Evolutionary conservation across 768 basidiomycete genomes (phyloP).

Genomic region (Amanita thiersii): DNA sequence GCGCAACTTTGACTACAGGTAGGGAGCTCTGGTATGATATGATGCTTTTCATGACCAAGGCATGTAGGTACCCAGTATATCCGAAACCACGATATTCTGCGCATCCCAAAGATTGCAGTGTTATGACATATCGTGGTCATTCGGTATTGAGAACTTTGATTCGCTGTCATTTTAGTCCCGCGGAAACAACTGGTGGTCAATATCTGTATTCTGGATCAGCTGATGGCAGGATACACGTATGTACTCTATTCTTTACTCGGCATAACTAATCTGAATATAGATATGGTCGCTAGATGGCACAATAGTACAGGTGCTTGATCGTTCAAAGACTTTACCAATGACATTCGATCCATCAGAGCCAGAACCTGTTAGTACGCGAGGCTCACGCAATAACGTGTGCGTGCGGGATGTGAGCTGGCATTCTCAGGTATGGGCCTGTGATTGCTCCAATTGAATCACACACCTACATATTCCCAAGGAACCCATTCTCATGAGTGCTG

Average conservation of each 20-base stretch:
- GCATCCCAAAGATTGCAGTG: slow-evolving; percentile 86
- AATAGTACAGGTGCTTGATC: slow-evolving; percentile 77
- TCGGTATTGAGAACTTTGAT: slow-evolving; percentile 86
- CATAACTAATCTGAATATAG: slow-evolving; percentile 28
- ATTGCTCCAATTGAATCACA: background rate
- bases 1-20: slow-evolving; percentile 77
- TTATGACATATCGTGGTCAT: slow-evolving; percentile 95
- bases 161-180: slow-evolving; percentile 92
- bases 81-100: slow-evolving; percentile 50
- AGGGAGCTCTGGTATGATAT: slow-evolving; percentile 12
- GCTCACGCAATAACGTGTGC: slow-evolving; percentile 34
- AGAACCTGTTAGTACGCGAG: slow-evolving; percentile 29
- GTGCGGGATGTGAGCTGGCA: slow-evolving; percentile 98
- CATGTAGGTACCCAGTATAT: slow-evolving; percentile 52
- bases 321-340: slow-evolving; percentile 64
- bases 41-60: background rate
- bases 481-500: slow-evolving; percentile 88
- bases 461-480: slow-evolving; percentile 35
- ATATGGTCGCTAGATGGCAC: slow-evolving; percentile 94
- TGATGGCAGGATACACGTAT: slow-evolving; percentile 78
- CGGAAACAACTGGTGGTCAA: slow-evolving; percentile 82
- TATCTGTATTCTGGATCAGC: slow-evolving; percentile 94
- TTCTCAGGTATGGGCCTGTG: slow-evolving; percentile 43
- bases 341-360: slow-evolving; percentile 62
- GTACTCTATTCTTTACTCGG: slow-evolving; percentile 15